Conservation (phyloP, 2,329 filamentous ascomycete species). For the Pseudogymnoascus sp. region DNA sequence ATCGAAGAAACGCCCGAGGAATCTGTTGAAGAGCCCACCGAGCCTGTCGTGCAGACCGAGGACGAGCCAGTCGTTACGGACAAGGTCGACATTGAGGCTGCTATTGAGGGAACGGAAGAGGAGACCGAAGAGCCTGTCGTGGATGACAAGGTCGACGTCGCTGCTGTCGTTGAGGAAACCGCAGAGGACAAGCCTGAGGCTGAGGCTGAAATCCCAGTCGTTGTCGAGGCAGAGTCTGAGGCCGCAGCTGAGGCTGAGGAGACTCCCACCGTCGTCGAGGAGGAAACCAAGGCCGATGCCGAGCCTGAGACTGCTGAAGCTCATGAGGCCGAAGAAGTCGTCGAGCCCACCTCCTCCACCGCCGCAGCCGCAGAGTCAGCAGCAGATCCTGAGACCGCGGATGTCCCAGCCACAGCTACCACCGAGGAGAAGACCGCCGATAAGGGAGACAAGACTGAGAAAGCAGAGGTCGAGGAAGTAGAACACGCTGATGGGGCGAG, state of each 20-base stretch:
- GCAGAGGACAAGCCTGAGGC: neutral
- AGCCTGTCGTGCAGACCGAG: neutral
- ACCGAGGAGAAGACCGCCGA: conserved; percentile 1
- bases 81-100: neutral
- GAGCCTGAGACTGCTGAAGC: conserved; percentile 2
- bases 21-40: neutral
- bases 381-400: neutral
- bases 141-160: neutral
- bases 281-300: neutral
- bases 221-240: conserved; percentile 15
- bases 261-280: neutral
- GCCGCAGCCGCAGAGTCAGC: conserved; percentile 3
- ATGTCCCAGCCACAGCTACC: neutral
- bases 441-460: neutral
- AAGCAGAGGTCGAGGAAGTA: neutral
- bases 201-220: neutral
- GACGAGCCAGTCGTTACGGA: neutral
- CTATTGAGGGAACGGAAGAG: too few relatives aligned
- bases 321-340: neutral
- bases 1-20: neutral
- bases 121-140: neutral
- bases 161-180: neutral
- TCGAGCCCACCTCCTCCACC: neutral
- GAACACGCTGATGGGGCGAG: neutral
- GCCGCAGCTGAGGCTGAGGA: conserved; percentile 11